phyloP scores from a whole-genome alignment of 371 early-diverging fungal genomes.

The Blakeslea trispora region DNA sequence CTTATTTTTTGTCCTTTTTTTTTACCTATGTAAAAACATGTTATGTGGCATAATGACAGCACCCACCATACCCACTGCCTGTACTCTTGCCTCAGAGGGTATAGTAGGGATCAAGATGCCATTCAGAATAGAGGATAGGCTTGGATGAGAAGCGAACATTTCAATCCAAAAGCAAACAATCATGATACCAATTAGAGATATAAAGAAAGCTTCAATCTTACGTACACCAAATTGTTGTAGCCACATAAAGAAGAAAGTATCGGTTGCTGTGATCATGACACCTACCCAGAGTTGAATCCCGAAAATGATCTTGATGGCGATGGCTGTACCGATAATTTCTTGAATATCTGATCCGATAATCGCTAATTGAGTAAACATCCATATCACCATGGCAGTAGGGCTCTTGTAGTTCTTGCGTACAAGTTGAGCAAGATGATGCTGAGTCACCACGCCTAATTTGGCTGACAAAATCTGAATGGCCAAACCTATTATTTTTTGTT shows the following conservation, averaged over 20 bases:
- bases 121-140: slow-evolving; percentile 54
- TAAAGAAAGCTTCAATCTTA: slow-evolving; percentile 64
- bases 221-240: slow-evolving; percentile 65
- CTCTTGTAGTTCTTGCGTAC: slow-evolving; percentile 53
- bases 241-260: slow-evolving; percentile 66
- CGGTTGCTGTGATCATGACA: slow-evolving; percentile 67
- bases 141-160: slow-evolving; percentile 59
- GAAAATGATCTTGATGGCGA: slow-evolving; percentile 69
- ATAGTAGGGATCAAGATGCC: slow-evolving; percentile 65
- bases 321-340: slow-evolving; percentile 79
- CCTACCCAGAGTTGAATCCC: slow-evolving; percentile 65
- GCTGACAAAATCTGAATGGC: slow-evolving; percentile 67
- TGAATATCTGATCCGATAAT: slow-evolving; percentile 75
- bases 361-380: slow-evolving; percentile 69
- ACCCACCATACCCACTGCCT: slow-evolving; percentile 72
- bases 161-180: slow-evolving; percentile 71
- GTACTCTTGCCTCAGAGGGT: slow-evolving; percentile 56
- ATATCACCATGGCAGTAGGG: slow-evolving; percentile 48
- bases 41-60: slow-evolving; percentile 81
- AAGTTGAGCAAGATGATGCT: slow-evolving; percentile 65
- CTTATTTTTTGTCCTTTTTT: too few relatives aligned
- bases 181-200: slow-evolving; percentile 60
- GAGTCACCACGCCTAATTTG: slow-evolving; percentile 68
- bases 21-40: slow-evolving; percentile 72
- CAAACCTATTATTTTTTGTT: slow-evolving; percentile 30